phyloP scores from a whole-genome alignment of 2,329 filamentous ascomycete species.

The Thyridium curvatum region DNA sequence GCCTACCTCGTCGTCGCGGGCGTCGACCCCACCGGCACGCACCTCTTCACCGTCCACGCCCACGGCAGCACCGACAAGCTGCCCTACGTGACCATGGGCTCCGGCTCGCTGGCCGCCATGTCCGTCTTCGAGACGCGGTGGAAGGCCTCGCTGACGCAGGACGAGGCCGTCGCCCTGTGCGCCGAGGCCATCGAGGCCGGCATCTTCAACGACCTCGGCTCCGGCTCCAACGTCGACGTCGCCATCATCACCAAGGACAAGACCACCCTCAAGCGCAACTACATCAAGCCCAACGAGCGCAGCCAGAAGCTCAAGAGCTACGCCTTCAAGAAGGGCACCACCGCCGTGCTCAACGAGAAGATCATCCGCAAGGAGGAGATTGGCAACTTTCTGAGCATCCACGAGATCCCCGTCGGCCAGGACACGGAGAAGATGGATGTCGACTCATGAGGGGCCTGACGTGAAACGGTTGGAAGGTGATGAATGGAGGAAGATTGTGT shows the following conservation, averaged over 20 bases:
- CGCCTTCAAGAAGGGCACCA: constrained; percentile 85
- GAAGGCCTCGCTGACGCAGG: constrained; percentile 70
- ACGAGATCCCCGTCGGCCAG: constrained; percentile 61
- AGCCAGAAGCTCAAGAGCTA: constrained; percentile 91
- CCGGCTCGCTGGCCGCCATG: constrained; percentile 93
- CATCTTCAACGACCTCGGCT: constrained; percentile 98
- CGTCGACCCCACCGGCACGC: constrained; percentile 89
- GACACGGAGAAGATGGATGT: constrained; percentile 67
- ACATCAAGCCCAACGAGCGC: constrained; percentile 87
- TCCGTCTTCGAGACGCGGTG: constrained; percentile 95
- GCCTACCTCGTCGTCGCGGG: constrained; percentile 97
- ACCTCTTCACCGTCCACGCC: constrained; percentile 96
- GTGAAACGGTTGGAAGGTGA: not conserved
- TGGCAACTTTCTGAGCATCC: constrained; percentile 86
- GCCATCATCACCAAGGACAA: constrained; percentile 93
- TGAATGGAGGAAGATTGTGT: not conserved
- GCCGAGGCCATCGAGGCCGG: constrained; percentile 87
- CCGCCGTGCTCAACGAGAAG: constrained; percentile 92
- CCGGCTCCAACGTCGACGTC: constrained; percentile 94
- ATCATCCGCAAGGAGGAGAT: constrained; percentile 92
- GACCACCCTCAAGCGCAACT: constrained; percentile 89
- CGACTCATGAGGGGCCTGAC: constrained; percentile 48
- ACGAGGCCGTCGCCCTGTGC: constrained; percentile 77
- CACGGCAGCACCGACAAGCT: constrained; percentile 98
- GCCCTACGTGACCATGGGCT: constrained; percentile 98